phyloP scores from a whole-genome alignment of 768 basidiomycete species.

The Boletus patriciae region DNA sequence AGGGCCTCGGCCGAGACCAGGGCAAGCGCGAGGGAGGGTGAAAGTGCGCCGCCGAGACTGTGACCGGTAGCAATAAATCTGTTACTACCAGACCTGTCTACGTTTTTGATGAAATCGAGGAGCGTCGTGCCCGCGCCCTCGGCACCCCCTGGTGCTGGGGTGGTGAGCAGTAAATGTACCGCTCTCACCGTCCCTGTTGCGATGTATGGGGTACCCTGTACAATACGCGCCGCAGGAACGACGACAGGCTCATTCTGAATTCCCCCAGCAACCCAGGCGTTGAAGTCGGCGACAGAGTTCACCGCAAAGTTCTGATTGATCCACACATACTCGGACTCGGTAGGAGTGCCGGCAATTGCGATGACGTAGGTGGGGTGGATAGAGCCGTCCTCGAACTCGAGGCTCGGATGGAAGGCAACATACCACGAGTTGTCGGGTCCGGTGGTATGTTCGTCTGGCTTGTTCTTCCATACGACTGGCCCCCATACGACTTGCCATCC shows the following conservation, averaged over 20 bases:
- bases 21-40: constrained; percentile 14
- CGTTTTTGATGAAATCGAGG: constrained; percentile 3
- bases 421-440: constrained; percentile 21
- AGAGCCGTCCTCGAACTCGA: constrained; percentile 13
- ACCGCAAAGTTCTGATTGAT: constrained; percentile 5
- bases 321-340: background rate
- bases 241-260: background rate
- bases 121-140: background rate
- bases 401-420: constrained; percentile 7
- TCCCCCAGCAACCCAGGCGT: constrained; percentile 5
- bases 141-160: background rate
- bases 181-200: background rate
- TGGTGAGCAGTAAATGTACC: constrained; percentile 4
- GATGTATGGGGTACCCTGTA: background rate
- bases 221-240: background rate
- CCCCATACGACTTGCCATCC: constrained; percentile 15
- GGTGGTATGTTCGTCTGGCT: background rate
- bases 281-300: constrained; percentile 9
- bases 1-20: background rate
- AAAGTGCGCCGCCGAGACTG: constrained; percentile 7
- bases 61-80: constrained; percentile 12
- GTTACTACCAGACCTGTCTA: background rate
- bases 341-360: constrained; percentile 13
- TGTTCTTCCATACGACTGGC: constrained; percentile 15
- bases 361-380: constrained; percentile 9